Evolutionary conservation across 1,284 basidiomycete genomes (phyloP).

Genomic region (Mycosarcoma mackinlayi): DNA sequence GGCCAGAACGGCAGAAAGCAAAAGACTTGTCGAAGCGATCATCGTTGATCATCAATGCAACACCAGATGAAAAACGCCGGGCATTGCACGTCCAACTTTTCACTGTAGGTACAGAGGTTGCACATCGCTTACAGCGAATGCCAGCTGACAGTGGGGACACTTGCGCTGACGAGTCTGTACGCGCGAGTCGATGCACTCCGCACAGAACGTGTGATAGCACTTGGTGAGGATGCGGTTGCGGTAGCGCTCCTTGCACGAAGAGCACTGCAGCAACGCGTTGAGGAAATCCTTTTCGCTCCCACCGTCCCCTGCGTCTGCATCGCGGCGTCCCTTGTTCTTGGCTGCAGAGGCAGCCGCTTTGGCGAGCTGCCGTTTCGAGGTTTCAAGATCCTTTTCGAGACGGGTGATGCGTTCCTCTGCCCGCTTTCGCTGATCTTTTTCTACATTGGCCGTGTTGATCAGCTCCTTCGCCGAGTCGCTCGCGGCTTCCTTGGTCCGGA

Average conservation of each 20-base stretch:
- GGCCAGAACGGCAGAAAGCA: background rate
- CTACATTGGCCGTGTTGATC: constrained; percentile 33
- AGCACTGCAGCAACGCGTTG: constrained; percentile 88
- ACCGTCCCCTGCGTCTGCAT: constrained; percentile 35
- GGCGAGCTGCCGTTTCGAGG: constrained; percentile 53
- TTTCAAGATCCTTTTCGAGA: constrained; percentile 56
- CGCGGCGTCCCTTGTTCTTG: constrained; percentile 55
- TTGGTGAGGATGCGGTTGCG: constrained; percentile 88
- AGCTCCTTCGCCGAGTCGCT: constrained; percentile 57
- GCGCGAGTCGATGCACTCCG: constrained; percentile 84
- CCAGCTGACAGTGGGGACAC: constrained; percentile 88
- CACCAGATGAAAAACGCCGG: background rate
- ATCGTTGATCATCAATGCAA: background rate
- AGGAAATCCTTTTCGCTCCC: constrained; percentile 72
- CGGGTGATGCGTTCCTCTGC: constrained; percentile 50
- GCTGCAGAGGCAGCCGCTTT: constrained; percentile 55
- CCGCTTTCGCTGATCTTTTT: constrained; percentile 45
- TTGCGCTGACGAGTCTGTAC: constrained; percentile 92
- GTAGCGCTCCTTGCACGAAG: constrained; percentile 85
- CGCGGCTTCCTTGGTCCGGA: constrained; percentile 24
- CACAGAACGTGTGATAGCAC: constrained; percentile 96
- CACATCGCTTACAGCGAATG: constrained; percentile 88
- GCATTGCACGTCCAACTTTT: constrained; percentile 7
- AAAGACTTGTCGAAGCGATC: background rate
- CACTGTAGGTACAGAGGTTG: constrained; percentile 77